A percentile compares a stretch with the other conserved stretches of the same genome.
Evolutionary conservation across 1,284 basidiomycete species (phyloP).

Genomic region (Cutaneotrichosporon sp.): DNA sequence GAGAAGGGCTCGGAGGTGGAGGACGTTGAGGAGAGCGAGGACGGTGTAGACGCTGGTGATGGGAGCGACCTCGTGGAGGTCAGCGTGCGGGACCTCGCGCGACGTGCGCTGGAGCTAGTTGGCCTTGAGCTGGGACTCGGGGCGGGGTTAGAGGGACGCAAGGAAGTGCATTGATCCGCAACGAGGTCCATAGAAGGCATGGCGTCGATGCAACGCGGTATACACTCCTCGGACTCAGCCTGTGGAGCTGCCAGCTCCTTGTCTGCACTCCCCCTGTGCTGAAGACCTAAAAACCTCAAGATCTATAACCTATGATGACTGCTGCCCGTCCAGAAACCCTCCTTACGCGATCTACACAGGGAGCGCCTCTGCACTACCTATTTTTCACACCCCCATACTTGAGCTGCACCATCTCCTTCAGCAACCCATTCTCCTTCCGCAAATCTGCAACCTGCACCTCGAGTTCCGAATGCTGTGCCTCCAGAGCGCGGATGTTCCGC

Average conservation of each 20-base stretch:
- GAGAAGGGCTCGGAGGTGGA: slow-evolving; percentile 12
- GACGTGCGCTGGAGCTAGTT: slow-evolving; percentile 64
- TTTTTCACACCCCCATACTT: slow-evolving; percentile 22
- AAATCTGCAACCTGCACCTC: slow-evolving; percentile 27
- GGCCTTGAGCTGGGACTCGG: slow-evolving; percentile 54
- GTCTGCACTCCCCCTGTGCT: no score
- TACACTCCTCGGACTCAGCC: no score
- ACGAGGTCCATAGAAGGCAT: no score
- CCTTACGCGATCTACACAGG: no score
- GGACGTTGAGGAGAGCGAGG: slow-evolving; percentile 10
- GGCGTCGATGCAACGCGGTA: no score
- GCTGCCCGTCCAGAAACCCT: no score
- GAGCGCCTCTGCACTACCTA: neutral
- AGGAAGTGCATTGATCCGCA: neutral
- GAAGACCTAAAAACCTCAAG: no score
- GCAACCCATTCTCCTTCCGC: slow-evolving; percentile 31
- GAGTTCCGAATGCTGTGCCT: slow-evolving; percentile 24
- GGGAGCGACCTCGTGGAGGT: slow-evolving; percentile 52
- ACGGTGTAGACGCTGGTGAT: slow-evolving; percentile 20
- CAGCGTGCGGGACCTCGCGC: slow-evolving; percentile 63
- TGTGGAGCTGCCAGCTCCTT: no score
- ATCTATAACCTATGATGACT: no score
- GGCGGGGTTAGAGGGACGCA: neutral
- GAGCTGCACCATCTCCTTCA: slow-evolving; percentile 32
- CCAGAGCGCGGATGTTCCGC: slow-evolving; percentile 26